Evolutionary conservation across 225 moss, liverwort and hornwort species (phyloP), one percentile per base, ranked within the genome.

Genomic region (Polytrichum commune): DNA sequence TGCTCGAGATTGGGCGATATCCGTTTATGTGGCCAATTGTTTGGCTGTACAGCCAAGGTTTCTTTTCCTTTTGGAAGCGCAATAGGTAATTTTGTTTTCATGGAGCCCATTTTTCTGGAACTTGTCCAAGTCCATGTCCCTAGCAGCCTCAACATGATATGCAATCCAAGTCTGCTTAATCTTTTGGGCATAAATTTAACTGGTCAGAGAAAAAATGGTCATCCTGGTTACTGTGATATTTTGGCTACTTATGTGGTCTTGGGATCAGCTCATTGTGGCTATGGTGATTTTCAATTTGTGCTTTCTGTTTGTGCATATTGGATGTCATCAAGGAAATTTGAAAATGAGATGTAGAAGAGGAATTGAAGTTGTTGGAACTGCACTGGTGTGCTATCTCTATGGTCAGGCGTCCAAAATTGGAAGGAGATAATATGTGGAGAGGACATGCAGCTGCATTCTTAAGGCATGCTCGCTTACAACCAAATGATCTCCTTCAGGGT

Each of bases 361-460:
- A 16, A 46, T 46, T 46, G 46, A 46, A 32, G 18, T 65, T 27
- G 28, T 66, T 66, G 0, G 65, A 22, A 54, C 19, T 55, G 58
- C 1, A n/a, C 32, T 54, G 62, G 24, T 74, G 53, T 66, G 32
- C 7, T 57, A 7, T 56, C 46, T 46, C 54, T 72, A 53, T 28
- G 66, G 74, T 22, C 73, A 97, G 96, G 77, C 86, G 83, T 61
- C 94, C 94, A 67, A 62, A 65, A 67, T 73, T 98, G 27, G 78
- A 85, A 77, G 97, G 97, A 57, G 97, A 98, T 71, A 98, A 98
- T 64, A 87, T 87, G 76, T 90, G 91, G 90, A 90, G 94, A 69
- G 97, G 97, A 28, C 97, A 98, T 68, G 94, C 92, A 69, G 89
- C 91, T 68, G 92, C 97, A n/a, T 98, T 98, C 83, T 77, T 98